Conservation (phyloP, 257 asterid species). For the Solanum tacnaense region DNA sequence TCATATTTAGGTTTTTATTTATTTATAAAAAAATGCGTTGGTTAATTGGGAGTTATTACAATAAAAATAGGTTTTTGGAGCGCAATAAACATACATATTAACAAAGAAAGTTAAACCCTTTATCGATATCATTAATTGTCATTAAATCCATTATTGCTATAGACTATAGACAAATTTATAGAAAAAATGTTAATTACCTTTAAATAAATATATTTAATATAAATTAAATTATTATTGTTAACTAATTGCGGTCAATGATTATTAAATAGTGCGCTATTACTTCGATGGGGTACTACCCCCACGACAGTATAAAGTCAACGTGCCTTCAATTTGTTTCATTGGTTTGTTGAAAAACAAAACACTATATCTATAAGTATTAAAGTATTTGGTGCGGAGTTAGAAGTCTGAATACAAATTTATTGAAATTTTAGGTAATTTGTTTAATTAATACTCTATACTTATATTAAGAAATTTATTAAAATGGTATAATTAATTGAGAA, state of each 20-base stretch:
- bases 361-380: not conserved
- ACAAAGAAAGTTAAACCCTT: too few species aligned
- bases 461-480: not conserved
- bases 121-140: too few species aligned
- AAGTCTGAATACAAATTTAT: too few species aligned
- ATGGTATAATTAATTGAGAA: not conserved
- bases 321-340: not conserved
- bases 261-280: not conserved
- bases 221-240: too few species aligned
- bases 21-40: not conserved
- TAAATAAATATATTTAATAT: too few species aligned
- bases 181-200: too few species aligned
- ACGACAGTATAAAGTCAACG: not conserved
- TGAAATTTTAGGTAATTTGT: not conserved
- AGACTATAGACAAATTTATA: too few species aligned
- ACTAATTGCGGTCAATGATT: too few species aligned
- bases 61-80: not conserved
- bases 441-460: not conserved
- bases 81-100: not conserved
- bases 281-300: not conserved
- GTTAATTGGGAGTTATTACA: not conserved
- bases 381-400: too few species aligned
- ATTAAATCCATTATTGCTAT: too few species aligned
- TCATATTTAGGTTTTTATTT: not conserved
- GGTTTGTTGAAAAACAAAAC: not conserved